Percentiles rank a stretch among this genome's conserved stretches.
phyloP scores from a whole-genome alignment of 495 filamentous ascomycete species.

The Mycothermus thermophilus region DNA sequence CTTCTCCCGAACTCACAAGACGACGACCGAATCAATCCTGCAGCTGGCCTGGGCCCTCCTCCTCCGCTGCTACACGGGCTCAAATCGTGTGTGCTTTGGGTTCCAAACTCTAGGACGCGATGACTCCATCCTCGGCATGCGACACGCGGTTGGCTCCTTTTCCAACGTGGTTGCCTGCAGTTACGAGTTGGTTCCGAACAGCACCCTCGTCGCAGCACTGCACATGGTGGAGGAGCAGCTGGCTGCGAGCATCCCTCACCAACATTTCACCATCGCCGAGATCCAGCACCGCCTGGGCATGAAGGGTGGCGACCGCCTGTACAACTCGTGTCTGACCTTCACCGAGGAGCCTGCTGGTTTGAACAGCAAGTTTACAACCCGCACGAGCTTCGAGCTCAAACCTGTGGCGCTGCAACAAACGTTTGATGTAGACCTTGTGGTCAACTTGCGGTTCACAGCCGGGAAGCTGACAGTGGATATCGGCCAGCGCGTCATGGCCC shows the following conservation, averaged over 20 bases:
- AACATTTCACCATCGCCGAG: constrained; percentile 28
- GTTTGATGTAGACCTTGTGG: constrained; percentile 29
- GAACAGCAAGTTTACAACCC: constrained; percentile 25
- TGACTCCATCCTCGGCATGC: constrained; percentile 22
- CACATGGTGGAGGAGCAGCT: constrained; percentile 24
- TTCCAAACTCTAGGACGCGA: constrained; percentile 30
- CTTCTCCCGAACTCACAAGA: constrained; percentile 22
- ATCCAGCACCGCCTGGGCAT: constrained; percentile 31
- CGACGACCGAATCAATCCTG: constrained; percentile 23
- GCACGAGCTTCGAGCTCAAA: constrained; percentile 21
- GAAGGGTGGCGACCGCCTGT: constrained; percentile 26
- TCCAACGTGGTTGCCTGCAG: constrained; percentile 26
- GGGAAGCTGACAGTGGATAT: constrained; percentile 29
- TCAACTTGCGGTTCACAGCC: constrained; percentile 25
- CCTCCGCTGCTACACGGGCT: constrained; percentile 29
- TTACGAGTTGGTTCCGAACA: constrained; percentile 18
- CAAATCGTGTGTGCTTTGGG: constrained; percentile 29
- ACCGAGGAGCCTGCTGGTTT: constrained; percentile 25
- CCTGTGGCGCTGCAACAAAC: constrained; percentile 29
- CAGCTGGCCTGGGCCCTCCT: constrained; percentile 35
- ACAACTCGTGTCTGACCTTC: constrained; percentile 34
- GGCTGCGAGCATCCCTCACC: constrained; percentile 22
- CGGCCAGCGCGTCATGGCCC: constrained; percentile 28
- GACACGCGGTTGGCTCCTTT: constrained; percentile 30
- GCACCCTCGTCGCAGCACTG: constrained; percentile 19